phyloP scores from a whole-genome alignment of 1,284 basidiomycete genomes.

The Marasmius sp. region DNA sequence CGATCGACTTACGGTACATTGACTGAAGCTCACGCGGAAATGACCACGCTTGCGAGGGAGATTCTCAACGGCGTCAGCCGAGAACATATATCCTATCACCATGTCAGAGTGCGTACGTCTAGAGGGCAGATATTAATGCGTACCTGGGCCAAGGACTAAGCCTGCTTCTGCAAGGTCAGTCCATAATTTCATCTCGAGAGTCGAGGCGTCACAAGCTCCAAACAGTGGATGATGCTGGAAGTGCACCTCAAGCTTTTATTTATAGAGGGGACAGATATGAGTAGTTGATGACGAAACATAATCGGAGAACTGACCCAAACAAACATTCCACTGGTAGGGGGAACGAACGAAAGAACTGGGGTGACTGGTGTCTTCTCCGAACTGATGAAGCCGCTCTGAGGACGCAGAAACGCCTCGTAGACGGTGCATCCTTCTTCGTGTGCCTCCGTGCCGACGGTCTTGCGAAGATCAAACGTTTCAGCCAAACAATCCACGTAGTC shows the following conservation, averaged over 20 bases:
- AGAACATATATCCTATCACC: slow-evolving; percentile 46
- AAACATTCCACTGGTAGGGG: slow-evolving; percentile 73
- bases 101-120: background rate
- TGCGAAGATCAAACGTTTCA: slow-evolving; percentile 50
- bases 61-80: slow-evolving; percentile 33
- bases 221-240: slow-evolving; percentile 60
- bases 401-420: slow-evolving; percentile 42
- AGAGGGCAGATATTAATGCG: background rate
- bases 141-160: slow-evolving; percentile 60
- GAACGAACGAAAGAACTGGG: slow-evolving; percentile 65
- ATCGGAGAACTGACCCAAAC: slow-evolving; percentile 48
- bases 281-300: background rate
- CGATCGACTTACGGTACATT: slow-evolving; percentile 42
- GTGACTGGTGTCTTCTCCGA: slow-evolving; percentile 39
- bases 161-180: slow-evolving; percentile 56
- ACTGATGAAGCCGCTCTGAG: slow-evolving; percentile 18
- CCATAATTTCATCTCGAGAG: slow-evolving; percentile 58
- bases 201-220: slow-evolving; percentile 35
- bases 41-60: slow-evolving; percentile 46
- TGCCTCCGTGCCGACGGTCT: slow-evolving; percentile 27
- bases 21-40: slow-evolving; percentile 65
- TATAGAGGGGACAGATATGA: background rate
- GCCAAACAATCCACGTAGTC: slow-evolving; percentile 56
- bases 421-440: slow-evolving; percentile 41
- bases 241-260: slow-evolving; percentile 59